Percentiles rank a stretch among this genome's conserved stretches.
Conservation (phyloP, 106 monocot species). For the Platanthera guangdongensis region DNA sequence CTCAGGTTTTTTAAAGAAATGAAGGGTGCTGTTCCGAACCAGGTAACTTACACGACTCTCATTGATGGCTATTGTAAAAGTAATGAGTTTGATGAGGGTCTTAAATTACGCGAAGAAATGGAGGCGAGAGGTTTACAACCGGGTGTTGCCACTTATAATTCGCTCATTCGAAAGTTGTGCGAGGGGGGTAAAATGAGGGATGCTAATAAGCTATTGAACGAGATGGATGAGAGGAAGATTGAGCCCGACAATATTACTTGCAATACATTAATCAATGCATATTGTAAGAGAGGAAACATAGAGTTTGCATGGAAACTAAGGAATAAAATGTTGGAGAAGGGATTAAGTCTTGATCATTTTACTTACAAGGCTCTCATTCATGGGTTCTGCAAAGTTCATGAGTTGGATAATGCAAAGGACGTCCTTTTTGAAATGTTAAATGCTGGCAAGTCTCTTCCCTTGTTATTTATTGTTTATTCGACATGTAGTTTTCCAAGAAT, state of each 20-base stretch:
- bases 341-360: conserved; percentile 59
- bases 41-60: conserved; percentile 82
- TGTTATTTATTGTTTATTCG: background rate
- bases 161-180: conserved; percentile 66
- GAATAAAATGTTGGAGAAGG: conserved; percentile 83
- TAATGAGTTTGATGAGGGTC: conserved; percentile 64
- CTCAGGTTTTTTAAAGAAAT: conserved; percentile 65
- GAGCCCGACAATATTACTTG: conserved; percentile 84
- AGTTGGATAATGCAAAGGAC: conserved; percentile 71
- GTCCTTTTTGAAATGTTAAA: conserved; percentile 74
- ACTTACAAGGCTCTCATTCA: conserved; percentile 87
- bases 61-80: conserved; percentile 82
- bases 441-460: conserved; percentile 38
- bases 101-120: conserved; percentile 62
- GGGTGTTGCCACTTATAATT: conserved; percentile 68
- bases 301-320: conserved; percentile 63
- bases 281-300: conserved; percentile 91
- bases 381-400: conserved; percentile 80
- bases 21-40: conserved; percentile 42
- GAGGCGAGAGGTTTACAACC: conserved; percentile 60
- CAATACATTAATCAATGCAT: conserved; percentile 93
- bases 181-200: conserved; percentile 79
- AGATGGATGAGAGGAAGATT: conserved; percentile 86
- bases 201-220: conserved; percentile 75
- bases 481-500: background rate